These are phyloP conservation scores for Calonectria leucothoes DNA, from an alignment of 2,329 filamentous ascomycete species.

Conservation along the genomic window DNA sequence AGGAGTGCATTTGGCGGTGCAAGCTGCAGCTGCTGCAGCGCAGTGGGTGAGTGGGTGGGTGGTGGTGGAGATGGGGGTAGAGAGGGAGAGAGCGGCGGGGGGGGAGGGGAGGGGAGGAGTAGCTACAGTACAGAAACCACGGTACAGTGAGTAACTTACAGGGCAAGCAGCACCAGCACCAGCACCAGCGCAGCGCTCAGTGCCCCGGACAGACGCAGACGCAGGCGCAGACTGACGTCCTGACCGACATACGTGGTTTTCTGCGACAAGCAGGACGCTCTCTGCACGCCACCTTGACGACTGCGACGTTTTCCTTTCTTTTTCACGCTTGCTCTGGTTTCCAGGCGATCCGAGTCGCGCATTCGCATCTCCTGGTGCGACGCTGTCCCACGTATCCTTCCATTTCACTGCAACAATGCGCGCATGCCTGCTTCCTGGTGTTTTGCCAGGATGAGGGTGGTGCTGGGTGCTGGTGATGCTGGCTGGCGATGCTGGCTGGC, in stretches of 20 bases:
- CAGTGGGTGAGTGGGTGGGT: not conserved
- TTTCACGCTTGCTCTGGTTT: not conserved
- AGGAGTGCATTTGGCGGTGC: not conserved
- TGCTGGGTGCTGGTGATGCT: not conserved
- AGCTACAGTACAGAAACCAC: not conserved
- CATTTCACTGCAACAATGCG: not conserved
- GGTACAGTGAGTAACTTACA: not conserved
- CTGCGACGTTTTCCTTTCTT: not conserved
- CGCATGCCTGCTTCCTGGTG: not conserved
- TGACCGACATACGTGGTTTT: conserved; percentile 38
- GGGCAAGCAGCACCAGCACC: not conserved
- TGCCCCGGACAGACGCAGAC: not conserved
- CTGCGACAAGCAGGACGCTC: conserved; percentile 16
- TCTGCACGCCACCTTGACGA: not conserved
- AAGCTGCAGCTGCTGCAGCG: not conserved
- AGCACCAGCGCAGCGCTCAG: not conserved
- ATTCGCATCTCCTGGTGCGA: not conserved
- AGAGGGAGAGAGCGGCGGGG: too few relatives aligned
- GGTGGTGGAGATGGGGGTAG: not conserved
- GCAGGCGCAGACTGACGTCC: conserved; percentile 13
- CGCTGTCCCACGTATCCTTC: not conserved
- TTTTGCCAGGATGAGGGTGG: not conserved
- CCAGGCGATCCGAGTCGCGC: conserved; percentile 1
- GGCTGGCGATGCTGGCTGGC: not conserved
- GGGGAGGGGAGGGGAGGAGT: not conserved